phyloP scores from a whole-genome alignment of 352 stramenopile genomes.

The Blastocystis sp. region DNA sequence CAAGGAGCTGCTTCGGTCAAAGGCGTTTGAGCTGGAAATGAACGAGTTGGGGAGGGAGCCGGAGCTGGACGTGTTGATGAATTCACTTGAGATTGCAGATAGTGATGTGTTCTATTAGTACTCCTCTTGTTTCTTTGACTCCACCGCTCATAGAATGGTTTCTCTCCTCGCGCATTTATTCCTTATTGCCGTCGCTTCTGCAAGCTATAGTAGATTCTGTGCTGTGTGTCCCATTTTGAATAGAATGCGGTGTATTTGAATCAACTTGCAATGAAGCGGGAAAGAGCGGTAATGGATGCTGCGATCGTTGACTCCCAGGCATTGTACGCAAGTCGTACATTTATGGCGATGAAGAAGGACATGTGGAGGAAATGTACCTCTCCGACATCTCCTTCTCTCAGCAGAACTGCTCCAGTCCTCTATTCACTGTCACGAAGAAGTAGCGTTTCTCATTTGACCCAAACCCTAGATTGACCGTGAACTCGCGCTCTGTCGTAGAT shows the following conservation, averaged over 20 bases:
- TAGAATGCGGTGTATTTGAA: constrained; percentile 60
- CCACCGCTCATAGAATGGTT: not conserved
- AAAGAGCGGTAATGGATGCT: constrained; percentile 32
- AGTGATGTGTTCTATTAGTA: not conserved
- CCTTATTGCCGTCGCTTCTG: not conserved
- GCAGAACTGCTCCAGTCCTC: not conserved
- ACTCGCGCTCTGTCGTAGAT: constrained; percentile 8
- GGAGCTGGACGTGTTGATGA: not conserved
- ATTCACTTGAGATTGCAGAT: not conserved
- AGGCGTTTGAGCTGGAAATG: not conserved
- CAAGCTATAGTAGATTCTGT: not conserved
- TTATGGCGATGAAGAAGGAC: constrained; percentile 23
- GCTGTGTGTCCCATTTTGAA: not conserved
- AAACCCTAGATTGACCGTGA: not conserved
- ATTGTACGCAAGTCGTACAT: not conserved
- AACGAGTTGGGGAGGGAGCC: not conserved
- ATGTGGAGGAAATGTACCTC: constrained; percentile 43
- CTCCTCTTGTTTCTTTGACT: not conserved
- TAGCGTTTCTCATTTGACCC: not conserved
- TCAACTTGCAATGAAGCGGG: not conserved
- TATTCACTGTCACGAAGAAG: constrained; percentile 40
- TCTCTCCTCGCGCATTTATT: not conserved
- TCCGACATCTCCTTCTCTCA: constrained; percentile 19
- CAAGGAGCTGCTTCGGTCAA: not conserved
- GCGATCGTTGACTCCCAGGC: not conserved